Evolutionary conservation across 2,329 filamentous ascomycete species (phyloP).

Genomic region (Lojkania enalia): DNA sequence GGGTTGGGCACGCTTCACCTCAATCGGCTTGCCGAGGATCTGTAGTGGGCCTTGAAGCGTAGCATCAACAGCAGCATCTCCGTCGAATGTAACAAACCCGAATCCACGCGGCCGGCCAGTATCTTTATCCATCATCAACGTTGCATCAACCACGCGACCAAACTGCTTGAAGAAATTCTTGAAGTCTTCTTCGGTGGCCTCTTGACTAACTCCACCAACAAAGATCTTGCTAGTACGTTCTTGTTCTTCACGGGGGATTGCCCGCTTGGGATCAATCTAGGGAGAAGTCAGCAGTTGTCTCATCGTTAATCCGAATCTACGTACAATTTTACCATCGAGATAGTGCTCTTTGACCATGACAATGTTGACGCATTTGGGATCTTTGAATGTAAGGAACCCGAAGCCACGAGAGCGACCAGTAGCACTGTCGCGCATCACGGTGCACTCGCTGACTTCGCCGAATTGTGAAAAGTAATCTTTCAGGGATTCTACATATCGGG

Average conservation of each 20-base stretch:
- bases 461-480: slow-evolving; percentile 98
- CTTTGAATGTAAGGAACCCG: slow-evolving; percentile 96
- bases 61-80: slow-evolving; percentile 89
- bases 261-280: slow-evolving; percentile 96
- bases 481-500: slow-evolving; percentile 72
- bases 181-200: slow-evolving; percentile 94
- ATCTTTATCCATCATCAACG: slow-evolving; percentile 99
- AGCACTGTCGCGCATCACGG: slow-evolving; percentile 96
- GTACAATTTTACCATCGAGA: slow-evolving; percentile 95
- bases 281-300: slow-evolving; percentile 19
- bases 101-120: slow-evolving; percentile 96
- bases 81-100: slow-evolving; percentile 98
- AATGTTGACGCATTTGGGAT: slow-evolving; percentile 96
- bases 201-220: slow-evolving; percentile 94
- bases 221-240: slow-evolving; percentile 99
- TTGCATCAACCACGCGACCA: slow-evolving; percentile 93
- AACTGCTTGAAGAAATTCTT: slow-evolving; percentile 97
- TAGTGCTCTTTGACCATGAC: slow-evolving; percentile 99
- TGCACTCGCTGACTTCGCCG: slow-evolving; percentile 95
- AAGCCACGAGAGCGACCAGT: slow-evolving; percentile 94
- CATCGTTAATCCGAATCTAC: slow-evolving; percentile 42
- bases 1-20: slow-evolving; percentile 97
- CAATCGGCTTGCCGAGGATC: slow-evolving; percentile 94
- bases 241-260: slow-evolving; percentile 95
- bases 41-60: slow-evolving; percentile 83